Evolutionary conservation across 352 stramenopile genomes (phyloP).

Genomic region (Phytophthora podocarpi): DNA sequence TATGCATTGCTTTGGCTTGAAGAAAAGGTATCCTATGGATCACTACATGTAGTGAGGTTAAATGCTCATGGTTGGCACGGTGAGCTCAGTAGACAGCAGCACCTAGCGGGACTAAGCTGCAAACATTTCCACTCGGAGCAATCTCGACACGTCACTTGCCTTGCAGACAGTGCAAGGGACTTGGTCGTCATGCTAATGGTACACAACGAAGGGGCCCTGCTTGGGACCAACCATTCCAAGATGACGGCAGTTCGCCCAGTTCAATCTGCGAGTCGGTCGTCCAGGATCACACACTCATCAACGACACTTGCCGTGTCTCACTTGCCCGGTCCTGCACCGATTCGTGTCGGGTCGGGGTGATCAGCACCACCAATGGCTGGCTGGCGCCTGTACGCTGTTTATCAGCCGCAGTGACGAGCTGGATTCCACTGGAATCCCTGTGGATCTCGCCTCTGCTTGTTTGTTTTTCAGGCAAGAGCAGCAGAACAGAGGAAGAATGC

Average conservation of each 20-base stretch:
- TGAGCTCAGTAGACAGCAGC: not conserved
- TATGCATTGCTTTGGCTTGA: no score
- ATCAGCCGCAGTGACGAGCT: conserved; percentile 14
- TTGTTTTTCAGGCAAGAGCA: no score
- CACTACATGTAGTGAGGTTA: no score
- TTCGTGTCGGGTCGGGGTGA: not conserved
- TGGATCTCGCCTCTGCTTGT: no score
- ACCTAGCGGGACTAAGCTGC: no score
- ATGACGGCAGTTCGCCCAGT: not conserved
- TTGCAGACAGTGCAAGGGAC: conserved; percentile 13
- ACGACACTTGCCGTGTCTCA: no score
- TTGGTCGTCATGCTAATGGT: conserved; percentile 14
- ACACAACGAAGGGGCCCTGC: not conserved
- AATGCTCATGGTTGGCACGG: no score
- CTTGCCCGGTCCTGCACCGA: not conserved
- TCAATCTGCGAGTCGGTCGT: conserved; percentile 8
- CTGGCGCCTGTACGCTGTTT: conserved; percentile 8
- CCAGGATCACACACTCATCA: conserved; percentile 14
- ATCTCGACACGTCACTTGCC: conserved; percentile 11
- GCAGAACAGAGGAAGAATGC: not conserved
- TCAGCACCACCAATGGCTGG: conserved; percentile 15
- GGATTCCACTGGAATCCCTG: no score
- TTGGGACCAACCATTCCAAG: conserved; percentile 9
- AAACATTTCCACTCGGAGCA: not conserved
- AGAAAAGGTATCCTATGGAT: conserved; percentile 5